Conservation (phyloP, 1,284 basidiomycete species). For the Nidula niveotomentosa region DNA sequence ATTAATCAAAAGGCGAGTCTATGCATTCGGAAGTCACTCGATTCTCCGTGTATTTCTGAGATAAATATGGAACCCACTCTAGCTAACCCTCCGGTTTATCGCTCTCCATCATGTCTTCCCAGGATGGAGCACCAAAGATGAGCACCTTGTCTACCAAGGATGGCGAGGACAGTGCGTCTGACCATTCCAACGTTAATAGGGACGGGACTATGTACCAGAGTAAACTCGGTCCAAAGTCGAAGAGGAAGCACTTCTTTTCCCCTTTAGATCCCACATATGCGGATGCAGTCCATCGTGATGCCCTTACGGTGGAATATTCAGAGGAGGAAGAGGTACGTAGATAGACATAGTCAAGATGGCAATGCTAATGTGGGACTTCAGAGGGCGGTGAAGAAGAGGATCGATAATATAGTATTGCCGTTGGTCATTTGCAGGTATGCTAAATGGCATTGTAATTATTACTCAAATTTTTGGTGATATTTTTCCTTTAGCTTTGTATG, state of each 20-base stretch:
- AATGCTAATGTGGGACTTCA: conserved; percentile 13
- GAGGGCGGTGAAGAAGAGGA: conserved; percentile 42
- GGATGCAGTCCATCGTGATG: conserved; percentile 50
- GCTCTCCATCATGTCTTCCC: neutral
- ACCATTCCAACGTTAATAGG: conserved; percentile 6
- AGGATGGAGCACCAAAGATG: neutral
- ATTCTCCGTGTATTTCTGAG: neutral
- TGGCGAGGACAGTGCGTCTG: neutral
- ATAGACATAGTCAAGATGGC: neutral
- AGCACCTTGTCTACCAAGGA: neutral
- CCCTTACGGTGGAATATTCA: conserved; percentile 42
- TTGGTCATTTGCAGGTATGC: conserved; percentile 45
- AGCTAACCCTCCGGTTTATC: neutral
- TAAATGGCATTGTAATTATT: neutral
- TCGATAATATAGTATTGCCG: conserved; percentile 44
- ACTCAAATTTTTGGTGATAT: neutral
- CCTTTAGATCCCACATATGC: conserved; percentile 39
- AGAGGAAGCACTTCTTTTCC: conserved; percentile 44
- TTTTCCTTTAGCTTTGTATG: conserved; percentile 38
- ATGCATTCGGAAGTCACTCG: neutral
- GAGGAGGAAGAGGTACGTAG: conserved; percentile 42
- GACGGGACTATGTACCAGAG: conserved; percentile 31
- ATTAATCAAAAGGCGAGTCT: neutral
- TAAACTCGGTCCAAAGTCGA: conserved; percentile 25
- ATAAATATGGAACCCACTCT: neutral